Evolutionary conservation across 106 monocot genomes (phyloP), one percentile per base, ranked within the genome.

Genomic region (Cymbidium sinense): DNA sequence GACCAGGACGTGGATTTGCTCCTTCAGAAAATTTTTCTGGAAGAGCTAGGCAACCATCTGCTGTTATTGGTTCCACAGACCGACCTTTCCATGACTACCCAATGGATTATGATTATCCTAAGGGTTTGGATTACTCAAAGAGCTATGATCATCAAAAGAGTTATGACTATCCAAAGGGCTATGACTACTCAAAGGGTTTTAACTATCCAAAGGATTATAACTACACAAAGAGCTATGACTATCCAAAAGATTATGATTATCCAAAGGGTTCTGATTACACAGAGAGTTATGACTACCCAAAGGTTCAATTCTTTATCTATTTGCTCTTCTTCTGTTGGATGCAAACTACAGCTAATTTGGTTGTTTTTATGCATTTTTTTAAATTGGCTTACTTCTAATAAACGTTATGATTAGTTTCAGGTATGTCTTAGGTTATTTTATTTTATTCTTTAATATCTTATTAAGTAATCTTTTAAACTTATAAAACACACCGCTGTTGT

Each of bases 251-350:
- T 44, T 44, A 43, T 74, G 28, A 74, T 13, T 74, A 74, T 13
- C 0, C 27, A 44, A 44, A 25, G 44, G 18, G 43, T 13, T 74
- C 36, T 27, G 74, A 74, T 28, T 44, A 44, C 25, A 7, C 23
- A 27, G 47, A 74, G 44, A 37, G 71, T 39, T 71, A 71, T 71
- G 71, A 71, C 6, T 39, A 71, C 36, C 37, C 71, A 6, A 71
- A 71, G 71, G 71, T 71, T 71, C 71, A 36, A 71, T 71, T 71
- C 20, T 71, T 71, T 37, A 71, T 36, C 37, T 21, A 33, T 67
- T 36, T 39, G 5, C 23, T 39, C 2, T 71, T 33, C 37, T 20
- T 36, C 29, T 71, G 37, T 71, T 70, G 19, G 10, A 12, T 70
- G 70, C 70, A 70, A 35, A 19, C 31, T 12, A 12, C 17, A 34